phyloP scores from a whole-genome alignment of 2,329 filamentous ascomycete species.

The Rhytidhysteron rufulum region DNA sequence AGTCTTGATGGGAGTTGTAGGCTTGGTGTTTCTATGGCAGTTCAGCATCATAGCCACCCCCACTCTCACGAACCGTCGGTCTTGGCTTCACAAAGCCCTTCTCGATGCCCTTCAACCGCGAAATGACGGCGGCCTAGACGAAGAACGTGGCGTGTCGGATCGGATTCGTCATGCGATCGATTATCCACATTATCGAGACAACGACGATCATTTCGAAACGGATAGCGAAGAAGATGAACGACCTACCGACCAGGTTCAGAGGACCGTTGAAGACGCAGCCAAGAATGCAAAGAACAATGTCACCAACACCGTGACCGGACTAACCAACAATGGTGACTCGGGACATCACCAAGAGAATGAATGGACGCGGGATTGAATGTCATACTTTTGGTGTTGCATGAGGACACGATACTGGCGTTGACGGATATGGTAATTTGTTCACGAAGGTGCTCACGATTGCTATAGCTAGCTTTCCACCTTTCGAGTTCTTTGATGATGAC shows the following conservation, averaged over 20 bases:
- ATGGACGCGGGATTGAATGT: background rate
- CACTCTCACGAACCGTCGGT: background rate
- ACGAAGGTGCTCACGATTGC: too few relatives aligned
- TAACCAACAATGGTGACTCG: background rate
- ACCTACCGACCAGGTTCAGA: background rate
- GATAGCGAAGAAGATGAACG: background rate
- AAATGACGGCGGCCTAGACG: background rate
- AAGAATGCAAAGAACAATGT: background rate
- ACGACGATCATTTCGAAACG: background rate
- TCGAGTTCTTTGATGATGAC: too few relatives aligned
- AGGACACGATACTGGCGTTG: too few relatives aligned
- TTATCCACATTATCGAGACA: background rate
- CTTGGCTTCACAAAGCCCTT: background rate
- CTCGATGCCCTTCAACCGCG: background rate
- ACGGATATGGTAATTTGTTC: too few relatives aligned
- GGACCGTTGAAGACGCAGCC: background rate
- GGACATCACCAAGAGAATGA: background rate
- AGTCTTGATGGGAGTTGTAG: slow-evolving; percentile 50
- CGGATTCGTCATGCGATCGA: background rate
- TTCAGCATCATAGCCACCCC: slow-evolving; percentile 9
- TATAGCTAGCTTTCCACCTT: too few relatives aligned
- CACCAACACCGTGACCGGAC: too few relatives aligned
- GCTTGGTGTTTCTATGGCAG: slow-evolving; percentile 33
- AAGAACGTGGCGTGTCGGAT: background rate
- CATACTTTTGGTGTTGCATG: too few relatives aligned